A percentile compares a stretch with the other conserved stretches of the same genome.
These are phyloP conservation scores for Nematocida ausubeli DNA, from an alignment of 371 early-diverging fungal species.

Conservation along the genomic window DNA sequence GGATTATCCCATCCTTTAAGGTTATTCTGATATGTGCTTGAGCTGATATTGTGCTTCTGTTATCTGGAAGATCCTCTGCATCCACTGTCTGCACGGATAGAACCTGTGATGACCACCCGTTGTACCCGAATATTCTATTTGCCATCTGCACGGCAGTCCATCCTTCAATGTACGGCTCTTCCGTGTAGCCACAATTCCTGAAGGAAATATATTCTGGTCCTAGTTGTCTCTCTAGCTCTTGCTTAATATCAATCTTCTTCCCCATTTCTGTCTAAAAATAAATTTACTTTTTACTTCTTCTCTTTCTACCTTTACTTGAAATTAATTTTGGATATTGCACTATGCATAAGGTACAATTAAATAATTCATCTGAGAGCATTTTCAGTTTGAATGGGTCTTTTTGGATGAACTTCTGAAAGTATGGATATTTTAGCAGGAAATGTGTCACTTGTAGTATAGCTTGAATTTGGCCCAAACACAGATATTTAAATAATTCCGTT, in stretches of 20 bases:
- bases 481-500: too few species aligned
- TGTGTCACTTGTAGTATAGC: too few species aligned
- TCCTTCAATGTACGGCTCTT: conserved; percentile 82
- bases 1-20: conserved; percentile 81
- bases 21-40: conserved; percentile 79
- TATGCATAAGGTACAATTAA: too few species aligned
- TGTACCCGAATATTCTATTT: conserved; percentile 90
- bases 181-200: conserved; percentile 64
- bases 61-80: conserved; percentile 69
- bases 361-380: too few species aligned
- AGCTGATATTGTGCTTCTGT: conserved; percentile 73
- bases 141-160: conserved; percentile 80
- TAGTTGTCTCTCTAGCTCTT: conserved; percentile 67
- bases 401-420: too few species aligned
- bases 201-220: conserved; percentile 72
- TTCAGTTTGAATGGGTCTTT: too few species aligned
- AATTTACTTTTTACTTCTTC: too few species aligned
- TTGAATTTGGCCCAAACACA: too few species aligned
- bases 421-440: too few species aligned
- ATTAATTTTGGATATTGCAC: too few species aligned
- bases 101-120: conserved; percentile 86
- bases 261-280: neutral
- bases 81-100: conserved; percentile 75
- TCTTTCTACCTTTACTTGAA: too few species aligned
- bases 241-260: neutral